phyloP scores from a whole-genome alignment of 116 monocot species.

The Cymodocea nodosa region DNA sequence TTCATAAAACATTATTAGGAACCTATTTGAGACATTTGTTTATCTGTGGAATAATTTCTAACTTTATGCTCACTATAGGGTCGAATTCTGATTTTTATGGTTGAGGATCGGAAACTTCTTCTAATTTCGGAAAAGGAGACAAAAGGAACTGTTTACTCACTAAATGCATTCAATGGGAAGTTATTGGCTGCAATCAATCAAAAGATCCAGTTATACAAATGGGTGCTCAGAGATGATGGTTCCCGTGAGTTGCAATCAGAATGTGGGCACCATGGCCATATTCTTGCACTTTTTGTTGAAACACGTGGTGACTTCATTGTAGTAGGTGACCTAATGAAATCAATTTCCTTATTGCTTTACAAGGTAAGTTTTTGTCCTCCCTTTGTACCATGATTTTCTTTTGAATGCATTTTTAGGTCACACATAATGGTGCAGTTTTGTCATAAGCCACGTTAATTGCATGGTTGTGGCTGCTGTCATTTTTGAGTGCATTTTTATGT shows the following conservation, averaged over 20 bases:
- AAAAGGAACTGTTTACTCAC: slow-evolving; percentile 88
- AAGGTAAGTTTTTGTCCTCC: slow-evolving; percentile 37
- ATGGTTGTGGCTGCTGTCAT: no score
- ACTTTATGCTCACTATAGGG: slow-evolving; percentile 34
- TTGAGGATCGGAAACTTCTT: slow-evolving; percentile 92
- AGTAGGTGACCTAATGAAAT: slow-evolving; percentile 97
- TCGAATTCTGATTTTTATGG: slow-evolving; percentile 79
- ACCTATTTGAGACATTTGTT: neutral
- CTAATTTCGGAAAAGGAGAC: slow-evolving; percentile 96
- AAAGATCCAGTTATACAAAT: slow-evolving; percentile 91
- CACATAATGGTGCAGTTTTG: neutral
- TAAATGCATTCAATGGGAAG: slow-evolving; percentile 95
- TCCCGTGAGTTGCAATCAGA: slow-evolving; percentile 88
- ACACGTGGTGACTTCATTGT: slow-evolving; percentile 98
- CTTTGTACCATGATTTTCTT: neutral
- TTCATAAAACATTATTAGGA: neutral
- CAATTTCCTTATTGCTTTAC: slow-evolving; percentile 82
- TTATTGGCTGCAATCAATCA: slow-evolving; percentile 94
- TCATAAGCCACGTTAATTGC: neutral
- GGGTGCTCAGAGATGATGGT: slow-evolving; percentile 84
- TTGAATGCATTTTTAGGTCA: neutral
- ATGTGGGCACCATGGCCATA: slow-evolving; percentile 94
- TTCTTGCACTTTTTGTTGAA: slow-evolving; percentile 85
- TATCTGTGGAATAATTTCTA: neutral
- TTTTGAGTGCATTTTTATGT: neutral